phyloP scores from a whole-genome alignment of 2,329 filamentous ascomycete species.

The Botrytis medusae region DNA sequence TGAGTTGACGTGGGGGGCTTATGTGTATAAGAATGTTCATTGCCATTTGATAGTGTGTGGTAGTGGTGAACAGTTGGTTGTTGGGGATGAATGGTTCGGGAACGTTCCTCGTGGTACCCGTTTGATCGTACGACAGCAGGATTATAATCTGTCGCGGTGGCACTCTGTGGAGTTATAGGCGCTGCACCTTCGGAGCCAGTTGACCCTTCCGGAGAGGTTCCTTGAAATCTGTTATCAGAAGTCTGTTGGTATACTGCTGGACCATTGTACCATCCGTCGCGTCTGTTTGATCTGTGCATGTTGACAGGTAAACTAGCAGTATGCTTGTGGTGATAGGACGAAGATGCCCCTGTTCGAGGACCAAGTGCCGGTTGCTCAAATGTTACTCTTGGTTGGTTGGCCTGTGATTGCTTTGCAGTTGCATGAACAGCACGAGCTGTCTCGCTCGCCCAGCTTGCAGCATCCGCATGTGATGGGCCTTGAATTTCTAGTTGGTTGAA shows the following conservation, averaged over 20 bases:
- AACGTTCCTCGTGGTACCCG: slow-evolving; percentile 46
- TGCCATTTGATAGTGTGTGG: slow-evolving; percentile 24
- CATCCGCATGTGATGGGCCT: slow-evolving; percentile 52
- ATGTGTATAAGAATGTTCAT: slow-evolving; percentile 33
- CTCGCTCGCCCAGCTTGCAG: slow-evolving; percentile 58
- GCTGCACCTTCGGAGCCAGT: slow-evolving; percentile 53
- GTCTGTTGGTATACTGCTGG: slow-evolving; percentile 42
- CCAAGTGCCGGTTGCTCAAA: slow-evolving; percentile 52
- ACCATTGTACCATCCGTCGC: slow-evolving; percentile 72
- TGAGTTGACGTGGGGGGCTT: slow-evolving; percentile 35
- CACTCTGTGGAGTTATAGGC: slow-evolving; percentile 49
- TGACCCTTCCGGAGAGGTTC: slow-evolving; percentile 55
- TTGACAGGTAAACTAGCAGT: slow-evolving; percentile 60
- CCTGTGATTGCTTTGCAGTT: slow-evolving; percentile 53
- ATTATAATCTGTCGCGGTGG: slow-evolving; percentile 50
- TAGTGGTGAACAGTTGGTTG: slow-evolving; percentile 28
- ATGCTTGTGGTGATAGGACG: slow-evolving; percentile 48
- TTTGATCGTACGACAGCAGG: slow-evolving; percentile 53
- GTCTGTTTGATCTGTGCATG: slow-evolving; percentile 60
- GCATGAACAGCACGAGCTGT: slow-evolving; percentile 55
- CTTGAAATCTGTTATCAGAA: slow-evolving; percentile 39
- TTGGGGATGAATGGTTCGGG: slow-evolving; percentile 26
- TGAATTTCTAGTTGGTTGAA: slow-evolving; percentile 66
- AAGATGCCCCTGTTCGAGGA: slow-evolving; percentile 36
- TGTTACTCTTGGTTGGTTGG: slow-evolving; percentile 48